These are phyloP conservation scores for Calophaca sinica DNA, from an alignment of 306 rosid species.

Conservation along the genomic window DNA sequence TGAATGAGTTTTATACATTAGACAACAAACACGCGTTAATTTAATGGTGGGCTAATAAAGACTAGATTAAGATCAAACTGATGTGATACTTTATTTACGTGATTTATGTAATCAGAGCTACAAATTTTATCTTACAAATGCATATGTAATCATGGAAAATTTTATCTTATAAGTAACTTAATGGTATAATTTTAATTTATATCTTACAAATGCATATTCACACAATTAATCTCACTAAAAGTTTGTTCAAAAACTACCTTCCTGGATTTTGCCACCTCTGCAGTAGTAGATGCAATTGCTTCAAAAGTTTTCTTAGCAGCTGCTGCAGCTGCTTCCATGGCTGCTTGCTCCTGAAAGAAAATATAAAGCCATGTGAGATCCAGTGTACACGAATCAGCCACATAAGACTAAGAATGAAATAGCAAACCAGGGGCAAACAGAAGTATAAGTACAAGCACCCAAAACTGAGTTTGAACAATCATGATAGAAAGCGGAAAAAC, in stretches of 20 bases:
- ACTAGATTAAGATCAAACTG: not conserved
- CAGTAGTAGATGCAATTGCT: slow-evolving; percentile 52
- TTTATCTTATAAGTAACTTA: not conserved
- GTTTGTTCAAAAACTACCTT: slow-evolving; percentile 49
- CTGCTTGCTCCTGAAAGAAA: slow-evolving; percentile 70
- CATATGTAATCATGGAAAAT: not conserved
- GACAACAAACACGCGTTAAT: not conserved
- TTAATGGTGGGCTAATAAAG: not conserved
- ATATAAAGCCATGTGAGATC: slow-evolving; percentile 32
- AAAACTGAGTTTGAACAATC: slow-evolving; percentile 16
- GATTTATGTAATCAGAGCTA: not conserved
- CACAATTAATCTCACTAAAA: slow-evolving; percentile 12
- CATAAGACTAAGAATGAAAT: slow-evolving; percentile 6
- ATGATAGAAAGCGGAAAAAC: not conserved
- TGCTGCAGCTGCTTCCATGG: slow-evolving; percentile 59
- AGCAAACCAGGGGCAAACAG: slow-evolving; percentile 12
- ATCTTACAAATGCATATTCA: slow-evolving; percentile 3
- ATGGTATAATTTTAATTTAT: not conserved
- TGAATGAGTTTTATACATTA: not conserved
- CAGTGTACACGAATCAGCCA: slow-evolving; percentile 26
- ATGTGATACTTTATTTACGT: not conserved
- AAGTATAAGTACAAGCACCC: slow-evolving; percentile 18
- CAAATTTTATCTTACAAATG: not conserved
- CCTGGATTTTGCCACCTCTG: slow-evolving; percentile 60
- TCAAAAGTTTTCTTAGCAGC: slow-evolving; percentile 60